Evolutionary conservation across 768 basidiomycete species (phyloP).

Genomic region (Coprinopsis sp.): DNA sequence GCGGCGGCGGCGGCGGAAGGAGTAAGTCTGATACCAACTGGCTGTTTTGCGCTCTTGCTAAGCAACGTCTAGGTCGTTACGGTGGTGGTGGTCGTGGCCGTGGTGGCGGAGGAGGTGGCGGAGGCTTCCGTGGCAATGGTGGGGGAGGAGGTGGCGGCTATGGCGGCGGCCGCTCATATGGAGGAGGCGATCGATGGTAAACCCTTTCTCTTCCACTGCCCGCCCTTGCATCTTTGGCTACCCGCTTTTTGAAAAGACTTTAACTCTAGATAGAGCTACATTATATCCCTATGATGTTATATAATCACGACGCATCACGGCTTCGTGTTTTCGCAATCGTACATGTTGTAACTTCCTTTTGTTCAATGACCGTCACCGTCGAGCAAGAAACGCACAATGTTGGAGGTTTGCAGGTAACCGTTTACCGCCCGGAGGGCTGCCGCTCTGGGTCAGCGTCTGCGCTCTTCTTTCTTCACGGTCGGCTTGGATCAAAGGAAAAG

Average conservation of each 20-base stretch:
- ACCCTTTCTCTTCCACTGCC: constrained; percentile 1
- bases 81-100: constrained; percentile 36
- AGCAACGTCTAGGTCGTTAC: constrained; percentile 50
- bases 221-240: no score
- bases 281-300: background rate
- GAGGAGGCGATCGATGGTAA: constrained; percentile 33
- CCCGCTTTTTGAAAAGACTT: no score
- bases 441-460: constrained; percentile 25
- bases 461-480: constrained; percentile 42
- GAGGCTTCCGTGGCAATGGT: constrained; percentile 36
- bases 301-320: constrained; percentile 2
- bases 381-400: constrained; percentile 23
- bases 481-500: constrained; percentile 25
- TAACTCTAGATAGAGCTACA: background rate
- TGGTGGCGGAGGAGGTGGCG: constrained; percentile 33
- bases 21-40: constrained; percentile 35
- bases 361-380: constrained; percentile 1
- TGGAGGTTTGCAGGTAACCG: constrained; percentile 33
- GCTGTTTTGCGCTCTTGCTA: constrained; percentile 5
- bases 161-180: constrained; percentile 35
- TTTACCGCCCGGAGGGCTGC: constrained; percentile 24
- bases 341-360: background rate
- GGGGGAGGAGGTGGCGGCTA: constrained; percentile 38
- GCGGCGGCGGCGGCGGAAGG: constrained; percentile 75
- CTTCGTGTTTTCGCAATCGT: background rate